Conservation (phyloP, 805 yeast genomes). For the Nakazawaea wickerhamii region DNA sequence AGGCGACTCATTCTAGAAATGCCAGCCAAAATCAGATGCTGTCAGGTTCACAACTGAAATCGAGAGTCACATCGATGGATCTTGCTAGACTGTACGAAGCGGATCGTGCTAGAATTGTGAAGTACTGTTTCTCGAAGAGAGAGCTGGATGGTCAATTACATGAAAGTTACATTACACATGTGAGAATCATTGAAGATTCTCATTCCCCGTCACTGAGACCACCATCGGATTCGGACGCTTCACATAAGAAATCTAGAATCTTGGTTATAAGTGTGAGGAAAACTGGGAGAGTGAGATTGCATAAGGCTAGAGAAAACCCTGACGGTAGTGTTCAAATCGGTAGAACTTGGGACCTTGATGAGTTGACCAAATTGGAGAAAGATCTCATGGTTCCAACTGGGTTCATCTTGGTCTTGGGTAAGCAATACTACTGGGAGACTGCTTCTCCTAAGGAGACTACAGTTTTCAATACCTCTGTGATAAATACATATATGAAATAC, state of each 20-base stretch:
- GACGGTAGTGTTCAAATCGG: slow-evolving; percentile 83
- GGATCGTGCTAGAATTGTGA: slow-evolving; percentile 44
- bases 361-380: slow-evolving; percentile 51
- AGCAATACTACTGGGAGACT: slow-evolving; percentile 82
- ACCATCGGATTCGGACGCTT: slow-evolving; percentile 42
- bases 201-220: slow-evolving; percentile 66
- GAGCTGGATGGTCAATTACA: slow-evolving; percentile 37
- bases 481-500: slow-evolving; percentile 49
- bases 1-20: neutral
- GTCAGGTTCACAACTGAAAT: slow-evolving; percentile 1
- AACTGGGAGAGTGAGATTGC: slow-evolving; percentile 65
- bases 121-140: slow-evolving; percentile 42
- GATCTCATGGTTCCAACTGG: slow-evolving; percentile 52
- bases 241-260: slow-evolving; percentile 56
- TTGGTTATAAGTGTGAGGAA: slow-evolving; percentile 56
- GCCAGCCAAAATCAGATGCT: neutral
- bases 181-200: slow-evolving; percentile 68
- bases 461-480: slow-evolving; percentile 48
- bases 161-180: slow-evolving; percentile 71
- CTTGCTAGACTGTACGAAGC: slow-evolving; percentile 54
- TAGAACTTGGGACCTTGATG: slow-evolving; percentile 84
- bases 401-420: slow-evolving; percentile 56
- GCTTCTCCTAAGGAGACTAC: slow-evolving; percentile 50
- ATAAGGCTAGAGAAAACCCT: slow-evolving; percentile 78
- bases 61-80: slow-evolving; percentile 22